Percentiles rank a stretch among this genome's conserved stretches.
phyloP scores from a whole-genome alignment of 2,329 filamentous ascomycete genomes.

The Cercospora zeina region DNA sequence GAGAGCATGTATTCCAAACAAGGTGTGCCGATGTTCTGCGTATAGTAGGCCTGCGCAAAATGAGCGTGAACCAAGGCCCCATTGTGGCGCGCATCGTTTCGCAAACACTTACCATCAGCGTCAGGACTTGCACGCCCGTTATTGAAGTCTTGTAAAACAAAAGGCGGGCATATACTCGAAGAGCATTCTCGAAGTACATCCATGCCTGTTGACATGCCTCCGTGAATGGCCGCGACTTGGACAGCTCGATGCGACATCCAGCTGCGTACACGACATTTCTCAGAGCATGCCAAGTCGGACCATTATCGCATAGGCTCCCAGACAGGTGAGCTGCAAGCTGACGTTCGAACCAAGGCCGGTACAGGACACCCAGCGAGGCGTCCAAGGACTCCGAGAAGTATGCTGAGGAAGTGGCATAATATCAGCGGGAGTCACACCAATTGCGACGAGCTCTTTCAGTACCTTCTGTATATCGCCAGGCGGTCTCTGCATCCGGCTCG shows the following conservation, averaged over 20 bases:
- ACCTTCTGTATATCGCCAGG: constrained; percentile 1
- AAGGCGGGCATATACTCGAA: not conserved
- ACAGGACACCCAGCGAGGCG: not conserved
- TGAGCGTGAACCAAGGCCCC: not conserved
- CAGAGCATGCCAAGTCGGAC: not conserved
- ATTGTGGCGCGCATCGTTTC: not conserved
- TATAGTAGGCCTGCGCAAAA: not conserved
- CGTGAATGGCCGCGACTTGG: not conserved
- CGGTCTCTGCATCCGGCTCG: not conserved
- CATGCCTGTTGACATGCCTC: not conserved
- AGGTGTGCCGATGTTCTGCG: not conserved
- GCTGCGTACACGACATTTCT: not conserved
- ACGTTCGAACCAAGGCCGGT: not conserved
- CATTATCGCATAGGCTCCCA: not conserved
- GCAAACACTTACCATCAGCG: not conserved
- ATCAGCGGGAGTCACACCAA: not conserved
- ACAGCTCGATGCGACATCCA: not conserved
- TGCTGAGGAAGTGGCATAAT: not conserved
- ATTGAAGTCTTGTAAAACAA: not conserved
- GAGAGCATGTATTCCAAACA: not conserved
- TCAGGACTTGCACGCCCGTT: not conserved
- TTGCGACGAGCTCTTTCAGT: not conserved
- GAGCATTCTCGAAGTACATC: not conserved
- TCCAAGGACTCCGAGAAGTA: not conserved
- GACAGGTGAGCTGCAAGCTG: not conserved